phyloP scores from a whole-genome alignment of 73 alveolate species.

The Paramecium pentaurelia region DNA sequence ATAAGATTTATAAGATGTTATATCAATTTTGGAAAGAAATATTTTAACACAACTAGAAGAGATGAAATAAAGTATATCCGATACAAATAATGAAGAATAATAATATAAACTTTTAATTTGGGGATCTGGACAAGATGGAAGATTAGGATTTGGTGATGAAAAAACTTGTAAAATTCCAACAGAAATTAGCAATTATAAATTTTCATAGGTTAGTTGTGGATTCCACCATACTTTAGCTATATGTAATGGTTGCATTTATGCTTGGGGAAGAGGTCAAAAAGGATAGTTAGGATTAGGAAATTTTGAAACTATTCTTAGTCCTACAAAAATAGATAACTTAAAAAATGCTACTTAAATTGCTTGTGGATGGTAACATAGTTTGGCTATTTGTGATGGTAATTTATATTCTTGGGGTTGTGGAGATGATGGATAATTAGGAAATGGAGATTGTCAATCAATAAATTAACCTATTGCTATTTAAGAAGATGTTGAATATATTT shows the following conservation, averaged over 20 bases:
- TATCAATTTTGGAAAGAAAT: not conserved
- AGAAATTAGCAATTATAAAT: not conserved
- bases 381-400: conserved; percentile 84
- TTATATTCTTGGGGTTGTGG: conserved; percentile 95
- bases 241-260: conserved; percentile 71
- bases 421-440: conserved; percentile 97
- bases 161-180: conserved; percentile 41
- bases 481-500: conserved; percentile 39
- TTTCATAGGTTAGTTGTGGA: conserved; percentile 70
- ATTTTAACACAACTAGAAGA: not conserved
- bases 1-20: not conserved
- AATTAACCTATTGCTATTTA: conserved; percentile 55
- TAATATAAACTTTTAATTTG: conserved; percentile 54
- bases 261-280: conserved; percentile 96
- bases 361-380: conserved; percentile 94
- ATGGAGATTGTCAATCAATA: conserved; percentile 79
- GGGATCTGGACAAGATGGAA: conserved; percentile 94
- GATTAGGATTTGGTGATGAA: conserved; percentile 78
- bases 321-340: not conserved
- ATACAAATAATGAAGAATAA: not conserved
- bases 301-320: conserved; percentile 47
- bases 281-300: conserved; percentile 65
- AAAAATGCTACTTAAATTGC: conserved; percentile 39
- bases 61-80: not conserved
- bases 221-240: conserved; percentile 95